These are phyloP conservation scores for Heliocybe sulcata DNA, from an alignment of 1,284 basidiomycete genomes.

Conservation along the genomic window DNA sequence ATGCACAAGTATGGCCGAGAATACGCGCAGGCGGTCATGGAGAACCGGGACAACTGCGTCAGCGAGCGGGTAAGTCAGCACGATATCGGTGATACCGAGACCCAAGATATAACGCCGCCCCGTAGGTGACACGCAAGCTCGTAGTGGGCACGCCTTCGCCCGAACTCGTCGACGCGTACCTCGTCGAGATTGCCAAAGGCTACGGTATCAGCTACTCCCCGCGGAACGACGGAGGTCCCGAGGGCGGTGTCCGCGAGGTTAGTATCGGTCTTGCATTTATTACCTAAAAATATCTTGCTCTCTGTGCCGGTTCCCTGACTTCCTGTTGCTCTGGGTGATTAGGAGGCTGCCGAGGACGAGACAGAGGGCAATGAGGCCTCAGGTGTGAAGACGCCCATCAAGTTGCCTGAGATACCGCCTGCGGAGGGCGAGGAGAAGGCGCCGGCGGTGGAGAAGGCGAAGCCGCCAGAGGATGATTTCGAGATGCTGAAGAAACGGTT, in stretches of 20 bases:
- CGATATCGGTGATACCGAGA: background rate
- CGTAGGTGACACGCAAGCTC: conserved; percentile 69
- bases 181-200: conserved; percentile 82
- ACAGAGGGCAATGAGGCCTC: conserved; percentile 25
- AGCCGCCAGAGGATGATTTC: conserved; percentile 58
- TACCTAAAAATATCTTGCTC: background rate
- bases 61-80: conserved; percentile 59
- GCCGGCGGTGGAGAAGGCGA: conserved; percentile 13
- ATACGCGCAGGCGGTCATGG: conserved; percentile 73
- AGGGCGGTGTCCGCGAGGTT: conserved; percentile 27
- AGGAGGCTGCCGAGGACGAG: conserved; percentile 15
- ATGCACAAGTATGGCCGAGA: conserved; percentile 93
- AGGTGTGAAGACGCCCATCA: conserved; percentile 24
- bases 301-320: background rate
- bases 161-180: conserved; percentile 82
- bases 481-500: conserved; percentile 66
- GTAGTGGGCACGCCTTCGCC: conserved; percentile 59
- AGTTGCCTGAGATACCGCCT: conserved; percentile 40
- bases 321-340: background rate
- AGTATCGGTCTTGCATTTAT: conserved; percentile 7
- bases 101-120: background rate
- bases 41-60: conserved; percentile 76
- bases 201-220: conserved; percentile 75
- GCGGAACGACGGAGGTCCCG: conserved; percentile 19
- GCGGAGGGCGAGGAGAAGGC: conserved; percentile 31